Percentiles rank a stretch among this genome's conserved stretches.
phyloP scores from a whole-genome alignment of 768 basidiomycete species.

The Pleurotus salmoneostramineus region DNA sequence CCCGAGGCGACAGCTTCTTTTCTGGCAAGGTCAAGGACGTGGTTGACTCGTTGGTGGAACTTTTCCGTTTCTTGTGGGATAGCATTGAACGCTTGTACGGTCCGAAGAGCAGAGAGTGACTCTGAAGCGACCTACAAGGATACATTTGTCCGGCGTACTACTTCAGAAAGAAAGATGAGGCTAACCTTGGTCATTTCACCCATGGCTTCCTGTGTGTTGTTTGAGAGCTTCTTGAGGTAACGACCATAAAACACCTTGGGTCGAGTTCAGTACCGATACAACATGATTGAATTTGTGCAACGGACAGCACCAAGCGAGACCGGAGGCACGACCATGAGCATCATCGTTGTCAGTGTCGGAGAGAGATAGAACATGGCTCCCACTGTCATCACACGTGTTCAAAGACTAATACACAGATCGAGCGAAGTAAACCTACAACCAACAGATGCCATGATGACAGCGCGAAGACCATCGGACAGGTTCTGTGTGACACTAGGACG shows the following conservation, averaged over 20 bases:
- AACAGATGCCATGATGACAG: conserved; percentile 90
- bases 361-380: conserved; percentile 95
- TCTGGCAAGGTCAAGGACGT: conserved; percentile 70
- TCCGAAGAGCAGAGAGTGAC: conserved; percentile 80
- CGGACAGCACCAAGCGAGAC: conserved; percentile 78
- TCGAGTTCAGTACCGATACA: background rate
- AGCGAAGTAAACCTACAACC: conserved; percentile 58
- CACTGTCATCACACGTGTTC: conserved; percentile 38
- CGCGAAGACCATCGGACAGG: conserved; percentile 75
- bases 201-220: conserved; percentile 89
- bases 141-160: background rate
- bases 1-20: conserved; percentile 89
- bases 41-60: conserved; percentile 63
- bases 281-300: too few species aligned
- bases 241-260: conserved; percentile 89
- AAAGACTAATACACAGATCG: background rate
- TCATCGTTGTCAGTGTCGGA: conserved; percentile 81
- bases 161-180: conserved; percentile 22
- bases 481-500: conserved; percentile 67
- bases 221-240: conserved; percentile 88
- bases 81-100: conserved; percentile 91
- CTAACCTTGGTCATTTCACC: conserved; percentile 85
- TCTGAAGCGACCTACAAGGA: conserved; percentile 74
- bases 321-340: conserved; percentile 90
- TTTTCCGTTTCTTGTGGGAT: conserved; percentile 69